These are phyloP conservation scores for Decorospora gaudefroyi DNA, from an alignment of 2,329 filamentous ascomycete genomes.

Conservation along the genomic window DNA sequence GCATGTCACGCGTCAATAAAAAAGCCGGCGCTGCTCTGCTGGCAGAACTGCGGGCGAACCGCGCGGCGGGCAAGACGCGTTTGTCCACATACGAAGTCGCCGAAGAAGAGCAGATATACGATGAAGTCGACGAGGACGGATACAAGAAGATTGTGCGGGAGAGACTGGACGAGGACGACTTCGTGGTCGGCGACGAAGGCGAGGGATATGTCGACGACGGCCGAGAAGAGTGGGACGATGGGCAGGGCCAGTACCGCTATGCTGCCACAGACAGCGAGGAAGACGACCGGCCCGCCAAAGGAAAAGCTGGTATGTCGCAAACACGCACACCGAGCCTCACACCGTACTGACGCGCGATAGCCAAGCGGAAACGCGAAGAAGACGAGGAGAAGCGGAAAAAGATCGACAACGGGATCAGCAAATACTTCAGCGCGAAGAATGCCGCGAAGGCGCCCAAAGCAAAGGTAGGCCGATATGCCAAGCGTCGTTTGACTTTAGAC, in stretches of 20 bases:
- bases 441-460: conserved; percentile 69
- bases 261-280: conserved; percentile 74
- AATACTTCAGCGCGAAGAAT: conserved; percentile 85
- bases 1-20: conserved; percentile 45
- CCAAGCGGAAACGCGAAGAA: conserved; percentile 85
- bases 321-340: conserved; percentile 1
- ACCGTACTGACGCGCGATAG: conserved; percentile 51
- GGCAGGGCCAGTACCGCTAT: conserved; percentile 70
- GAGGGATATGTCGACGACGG: conserved; percentile 97
- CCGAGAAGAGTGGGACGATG: conserved; percentile 70
- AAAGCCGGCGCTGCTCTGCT: conserved; percentile 36
- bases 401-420: conserved; percentile 88
- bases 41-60: conserved; percentile 81
- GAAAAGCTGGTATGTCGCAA: conserved; percentile 60
- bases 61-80: conserved; percentile 87
- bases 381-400: conserved; percentile 83
- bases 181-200: conserved; percentile 97
- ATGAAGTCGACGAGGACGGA: conserved; percentile 93
- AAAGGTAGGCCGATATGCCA: conserved; percentile 65
- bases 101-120: conserved; percentile 84
- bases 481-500: not conserved
- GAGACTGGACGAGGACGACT: conserved; percentile 91
- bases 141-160: conserved; percentile 95
- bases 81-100: conserved; percentile 85
- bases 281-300: conserved; percentile 62